Base-by-base conservation (phyloP, 2,329 filamentous ascomycete genomes). In the Cladophialophora chaetospira region DNA sequence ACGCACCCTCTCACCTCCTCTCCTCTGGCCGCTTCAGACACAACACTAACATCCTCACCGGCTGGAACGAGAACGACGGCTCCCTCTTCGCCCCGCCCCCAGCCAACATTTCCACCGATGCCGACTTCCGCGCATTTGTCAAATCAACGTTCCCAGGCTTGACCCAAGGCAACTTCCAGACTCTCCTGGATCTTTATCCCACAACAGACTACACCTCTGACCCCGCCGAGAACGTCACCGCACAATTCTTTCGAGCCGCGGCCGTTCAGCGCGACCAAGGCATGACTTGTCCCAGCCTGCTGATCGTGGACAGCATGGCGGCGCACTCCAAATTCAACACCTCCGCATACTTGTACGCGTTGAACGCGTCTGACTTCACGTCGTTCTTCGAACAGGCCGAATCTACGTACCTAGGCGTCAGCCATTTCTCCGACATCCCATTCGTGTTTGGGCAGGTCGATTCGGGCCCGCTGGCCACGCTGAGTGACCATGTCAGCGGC, bases 11-110 rank as follows among this genome's bases (percentile, higher is more conserved):
- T 21, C 17, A 48, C 25, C 26, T 48, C 19, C 45, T 35, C 25
- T 17, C 15, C 8, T 31, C 45, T 25, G 45, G 45, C 25, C 45
- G 45, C 15, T 48, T 48, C 45, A 17, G 15, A 31, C 45, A 48
- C 45, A 29, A 29, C 45, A 48, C 26, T 21, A 29, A 35, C 19
- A 29, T 48, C 19, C 29, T 48, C 45, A 48, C 45, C 6, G 45
- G 45, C 4, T 48, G 45, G 45, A 48, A 48, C 26, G 45, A 48
- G 29, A 35, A 48, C 21, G 45, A 48, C 45, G 45, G 45, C 19
- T 48, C 45, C 11, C 26, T 48, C 25, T 48, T 48, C 29, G 15
- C 26, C 25, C 45, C 29, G 29, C 15, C 19, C 25, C 29, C 25
- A 3, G n/a, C n/a, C n/a, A n/a, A n/a, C n/a, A 17, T 48, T 13